These are phyloP conservation scores for Taiozyma sp. DNA, from an alignment of 1,139 yeast species.

Conservation along the genomic window DNA sequence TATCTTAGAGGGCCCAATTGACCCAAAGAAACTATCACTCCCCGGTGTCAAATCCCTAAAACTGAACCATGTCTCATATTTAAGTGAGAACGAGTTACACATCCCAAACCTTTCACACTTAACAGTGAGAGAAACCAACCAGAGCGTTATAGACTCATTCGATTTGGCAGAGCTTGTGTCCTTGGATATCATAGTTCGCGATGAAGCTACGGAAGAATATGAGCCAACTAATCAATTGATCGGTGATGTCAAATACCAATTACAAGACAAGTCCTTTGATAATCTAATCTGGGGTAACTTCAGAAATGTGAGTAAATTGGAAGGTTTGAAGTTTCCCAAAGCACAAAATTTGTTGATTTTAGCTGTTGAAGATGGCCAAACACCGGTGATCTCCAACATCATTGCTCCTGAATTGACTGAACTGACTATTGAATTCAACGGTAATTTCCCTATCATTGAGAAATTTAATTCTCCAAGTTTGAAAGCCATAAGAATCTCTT, in stretches of 20 bases:
- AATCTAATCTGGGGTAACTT: slow-evolving; percentile 6
- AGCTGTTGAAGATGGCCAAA: not conserved
- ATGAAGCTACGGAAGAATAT: not conserved
- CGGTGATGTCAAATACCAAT: slow-evolving; percentile 1
- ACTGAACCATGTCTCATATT: slow-evolving; percentile 1
- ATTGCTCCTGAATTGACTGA: slow-evolving; percentile 3
- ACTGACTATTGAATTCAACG: slow-evolving; percentile 7
- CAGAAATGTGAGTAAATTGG: slow-evolving; percentile 3
- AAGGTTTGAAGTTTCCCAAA: slow-evolving; percentile 1
- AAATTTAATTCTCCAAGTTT: slow-evolving; percentile 3
- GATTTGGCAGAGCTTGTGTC: not conserved
- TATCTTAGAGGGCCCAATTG: not conserved
- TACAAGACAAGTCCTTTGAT: not conserved
- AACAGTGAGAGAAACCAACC: not conserved
- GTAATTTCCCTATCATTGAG: slow-evolving; percentile 1
- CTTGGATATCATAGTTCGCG: slow-evolving; percentile 4
- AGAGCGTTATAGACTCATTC: not conserved
- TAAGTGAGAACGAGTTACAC: too few relatives aligned
- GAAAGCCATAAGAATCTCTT: slow-evolving; percentile 5
- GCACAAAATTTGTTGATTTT: slow-evolving; percentile 5
- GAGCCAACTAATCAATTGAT: not conserved
- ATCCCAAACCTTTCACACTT: slow-evolving; percentile 3
- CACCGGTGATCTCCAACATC: not conserved
- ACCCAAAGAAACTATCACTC: slow-evolving; percentile 2
- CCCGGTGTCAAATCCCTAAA: not conserved